A percentile compares a stretch with the other conserved stretches of the same genome.
phyloP scores from a whole-genome alignment of 108 stramenopile species.

The Conticribra weissflogii region DNA sequence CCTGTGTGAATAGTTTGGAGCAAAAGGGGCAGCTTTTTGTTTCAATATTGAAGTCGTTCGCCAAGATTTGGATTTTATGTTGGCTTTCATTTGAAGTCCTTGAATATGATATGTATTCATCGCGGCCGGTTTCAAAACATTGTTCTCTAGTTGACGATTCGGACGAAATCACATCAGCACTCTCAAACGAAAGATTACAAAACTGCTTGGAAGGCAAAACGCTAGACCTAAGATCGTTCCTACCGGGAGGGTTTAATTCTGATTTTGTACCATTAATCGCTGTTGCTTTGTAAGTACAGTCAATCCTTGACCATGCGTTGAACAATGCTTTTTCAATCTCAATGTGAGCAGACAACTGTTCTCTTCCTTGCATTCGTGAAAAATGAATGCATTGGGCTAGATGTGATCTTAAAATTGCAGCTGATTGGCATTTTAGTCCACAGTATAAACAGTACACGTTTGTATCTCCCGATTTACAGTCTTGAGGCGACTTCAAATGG shows the following conservation, averaged over 20 bases:
- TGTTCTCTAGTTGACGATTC: too few species aligned
- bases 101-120: too few species aligned
- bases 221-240: too few species aligned
- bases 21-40: conserved; percentile 47
- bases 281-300: background rate
- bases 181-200: too few species aligned
- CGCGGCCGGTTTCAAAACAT: too few species aligned
- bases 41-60: conserved; percentile 6
- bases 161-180: too few species aligned
- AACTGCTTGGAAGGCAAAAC: too few species aligned
- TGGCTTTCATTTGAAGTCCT: too few species aligned
- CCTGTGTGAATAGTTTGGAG: conserved; percentile 19
- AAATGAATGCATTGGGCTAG: conserved; percentile 23
- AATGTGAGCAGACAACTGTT: conserved; percentile 12
- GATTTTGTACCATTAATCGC: background rate
- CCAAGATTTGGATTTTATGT: conserved; percentile 7
- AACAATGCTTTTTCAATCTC: conserved; percentile 21
- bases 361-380: conserved; percentile 16
- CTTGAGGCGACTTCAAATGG: conserved; percentile 34
- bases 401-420: conserved; percentile 15
- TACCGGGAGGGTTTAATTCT: too few species aligned
- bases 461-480: conserved; percentile 5
- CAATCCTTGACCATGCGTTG: conserved; percentile 2
- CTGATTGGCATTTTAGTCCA: conserved; percentile 29
- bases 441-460: conserved; percentile 39